These are phyloP conservation scores for Melocanna baccifera DNA, from an alignment of 176 grass and related monocot genomes.

Conservation along the genomic window DNA sequence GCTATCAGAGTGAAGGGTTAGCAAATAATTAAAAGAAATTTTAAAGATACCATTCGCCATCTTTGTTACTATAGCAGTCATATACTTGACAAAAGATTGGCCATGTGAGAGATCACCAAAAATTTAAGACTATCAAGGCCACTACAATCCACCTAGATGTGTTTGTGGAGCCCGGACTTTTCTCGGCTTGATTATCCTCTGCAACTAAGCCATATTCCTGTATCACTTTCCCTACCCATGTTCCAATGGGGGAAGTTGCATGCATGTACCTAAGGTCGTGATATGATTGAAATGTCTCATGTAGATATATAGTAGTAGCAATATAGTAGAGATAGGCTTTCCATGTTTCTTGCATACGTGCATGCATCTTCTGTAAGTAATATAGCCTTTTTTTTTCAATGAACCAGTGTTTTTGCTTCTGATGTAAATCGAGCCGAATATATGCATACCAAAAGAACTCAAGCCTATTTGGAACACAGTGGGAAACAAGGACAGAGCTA, in stretches of 20 bases:
- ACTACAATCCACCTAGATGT: not conserved
- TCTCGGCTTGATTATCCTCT: not conserved
- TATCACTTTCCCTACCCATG: not conserved
- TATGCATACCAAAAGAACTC: not conserved
- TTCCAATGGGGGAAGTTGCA: not conserved
- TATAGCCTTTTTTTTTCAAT: not conserved
- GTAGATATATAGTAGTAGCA: not conserved
- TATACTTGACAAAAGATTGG: constrained; percentile 5
- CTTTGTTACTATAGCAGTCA: too few species aligned
- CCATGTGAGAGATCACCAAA: not conserved
- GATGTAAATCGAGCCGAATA: not conserved
- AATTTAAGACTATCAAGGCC: not conserved
- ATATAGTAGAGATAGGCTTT: not conserved
- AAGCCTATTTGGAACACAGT: too few species aligned
- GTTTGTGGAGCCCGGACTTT: not conserved
- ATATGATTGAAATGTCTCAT: constrained; percentile 12
- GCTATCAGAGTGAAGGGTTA: too few species aligned
- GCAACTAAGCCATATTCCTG: not conserved
- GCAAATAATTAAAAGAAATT: too few species aligned
- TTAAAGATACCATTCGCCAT: too few species aligned
- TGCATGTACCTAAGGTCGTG: not conserved
- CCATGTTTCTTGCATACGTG: not conserved
- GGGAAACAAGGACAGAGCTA: too few species aligned
- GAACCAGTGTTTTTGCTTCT: not conserved
- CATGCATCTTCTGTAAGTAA: not conserved